A percentile compares a stretch with the other conserved stretches of the same genome.
Conservation (phyloP, 805 yeast species). For the Kluyveromyces wickerhamii region DNA sequence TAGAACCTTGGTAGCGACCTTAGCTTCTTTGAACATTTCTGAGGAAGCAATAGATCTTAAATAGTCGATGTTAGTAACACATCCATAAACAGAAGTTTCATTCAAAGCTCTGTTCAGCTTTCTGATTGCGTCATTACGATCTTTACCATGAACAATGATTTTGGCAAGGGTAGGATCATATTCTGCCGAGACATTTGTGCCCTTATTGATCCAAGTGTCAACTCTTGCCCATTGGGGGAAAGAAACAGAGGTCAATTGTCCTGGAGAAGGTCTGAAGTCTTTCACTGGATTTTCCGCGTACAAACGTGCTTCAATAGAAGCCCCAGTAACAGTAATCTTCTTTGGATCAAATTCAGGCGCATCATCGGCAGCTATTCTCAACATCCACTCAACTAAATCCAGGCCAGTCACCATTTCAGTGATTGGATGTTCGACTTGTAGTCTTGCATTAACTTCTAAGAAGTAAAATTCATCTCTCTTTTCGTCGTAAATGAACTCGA, state of each 20-base stretch:
- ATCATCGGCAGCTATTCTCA: slow-evolving; percentile 79
- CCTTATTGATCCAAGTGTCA: slow-evolving; percentile 90
- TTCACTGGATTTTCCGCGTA: slow-evolving; percentile 97
- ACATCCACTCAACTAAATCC: slow-evolving; percentile 97
- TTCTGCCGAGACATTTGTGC: slow-evolving; percentile 82
- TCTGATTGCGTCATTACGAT: slow-evolving; percentile 74
- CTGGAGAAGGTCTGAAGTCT: slow-evolving; percentile 94
- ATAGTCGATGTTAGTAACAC: slow-evolving; percentile 84
- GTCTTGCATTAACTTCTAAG: slow-evolving; percentile 90
- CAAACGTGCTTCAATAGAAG: slow-evolving; percentile 92
- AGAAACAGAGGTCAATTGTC: slow-evolving; percentile 74
- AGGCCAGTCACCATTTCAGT: slow-evolving; percentile 93
- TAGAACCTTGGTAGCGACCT: slow-evolving; percentile 80
- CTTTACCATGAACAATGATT: slow-evolving; percentile 88
- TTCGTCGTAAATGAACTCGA: slow-evolving; percentile 89
- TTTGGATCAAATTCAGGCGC: slow-evolving; percentile 67
- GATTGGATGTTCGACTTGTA: slow-evolving; percentile 96
- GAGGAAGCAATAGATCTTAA: slow-evolving; percentile 79
- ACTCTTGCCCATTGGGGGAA: slow-evolving; percentile 91
- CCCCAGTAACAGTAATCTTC: slow-evolving; percentile 61
- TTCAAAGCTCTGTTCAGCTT: slow-evolving; percentile 73
- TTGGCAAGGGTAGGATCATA: slow-evolving; percentile 96
- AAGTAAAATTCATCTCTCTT: slow-evolving; percentile 84
- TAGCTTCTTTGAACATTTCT: slow-evolving; percentile 72
- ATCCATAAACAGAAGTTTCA: slow-evolving; percentile 84